These are phyloP conservation scores for Saraca asoca DNA, from an alignment of 331 rosid species.

Conservation along the genomic window DNA sequence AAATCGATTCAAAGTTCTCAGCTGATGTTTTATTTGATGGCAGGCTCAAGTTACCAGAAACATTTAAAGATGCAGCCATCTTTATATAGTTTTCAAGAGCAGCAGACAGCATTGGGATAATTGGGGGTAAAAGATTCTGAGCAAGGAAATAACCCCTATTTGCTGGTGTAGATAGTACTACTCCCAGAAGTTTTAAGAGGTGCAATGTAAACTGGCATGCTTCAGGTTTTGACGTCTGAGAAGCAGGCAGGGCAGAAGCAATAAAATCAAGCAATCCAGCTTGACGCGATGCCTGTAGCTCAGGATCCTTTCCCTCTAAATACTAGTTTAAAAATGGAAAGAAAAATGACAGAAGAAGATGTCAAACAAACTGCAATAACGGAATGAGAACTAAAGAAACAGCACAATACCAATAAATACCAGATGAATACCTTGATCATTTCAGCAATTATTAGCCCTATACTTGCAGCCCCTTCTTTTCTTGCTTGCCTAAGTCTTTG, in stretches of 20 bases:
- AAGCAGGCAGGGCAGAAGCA: slow-evolving; percentile 97
- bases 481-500: slow-evolving; percentile 96
- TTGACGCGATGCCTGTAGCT: slow-evolving; percentile 93
- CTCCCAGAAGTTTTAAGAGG: slow-evolving; percentile 78
- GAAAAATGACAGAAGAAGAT: slow-evolving; percentile 20
- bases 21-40: slow-evolving; percentile 73
- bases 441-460: slow-evolving; percentile 84
- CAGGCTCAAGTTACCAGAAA: slow-evolving; percentile 54
- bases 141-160: slow-evolving; percentile 88
- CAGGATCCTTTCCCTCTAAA: slow-evolving; percentile 93
- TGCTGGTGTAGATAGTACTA: slow-evolving; percentile 72
- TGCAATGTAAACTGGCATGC: slow-evolving; percentile 90
- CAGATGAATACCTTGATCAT: slow-evolving; percentile 76
- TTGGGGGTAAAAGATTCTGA: slow-evolving; percentile 91
- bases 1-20: slow-evolving; percentile 77
- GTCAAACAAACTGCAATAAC: slow-evolving; percentile 22
- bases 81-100: slow-evolving; percentile 95
- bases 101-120: slow-evolving; percentile 93
- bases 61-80: slow-evolving; percentile 85
- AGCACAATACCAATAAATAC: neutral
- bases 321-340: slow-evolving; percentile 48
- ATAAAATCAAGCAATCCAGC: slow-evolving; percentile 95
- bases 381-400: neutral
- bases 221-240: slow-evolving; percentile 96
- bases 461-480: slow-evolving; percentile 96